Conservation (phyloP, 129 eudicot species). For the Daucus carota region DNA sequence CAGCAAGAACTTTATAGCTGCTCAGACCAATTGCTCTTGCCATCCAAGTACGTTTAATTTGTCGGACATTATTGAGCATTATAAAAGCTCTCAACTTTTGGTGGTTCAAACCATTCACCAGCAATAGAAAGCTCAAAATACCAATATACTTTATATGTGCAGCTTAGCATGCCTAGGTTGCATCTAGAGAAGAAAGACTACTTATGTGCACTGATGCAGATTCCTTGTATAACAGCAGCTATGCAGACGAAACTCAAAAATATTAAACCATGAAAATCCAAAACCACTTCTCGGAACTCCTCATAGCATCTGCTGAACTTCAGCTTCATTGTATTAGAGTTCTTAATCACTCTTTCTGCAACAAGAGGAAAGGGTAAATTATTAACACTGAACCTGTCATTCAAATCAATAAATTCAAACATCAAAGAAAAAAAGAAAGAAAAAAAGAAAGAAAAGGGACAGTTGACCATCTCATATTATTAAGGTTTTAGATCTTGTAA, state of each 20-base stretch:
- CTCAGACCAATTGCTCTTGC: not conserved
- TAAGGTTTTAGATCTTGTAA: not conserved
- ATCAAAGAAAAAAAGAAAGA: not conserved
- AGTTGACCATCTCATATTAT: not conserved
- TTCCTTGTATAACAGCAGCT: slow-evolving; percentile 6
- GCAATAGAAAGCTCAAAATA: not conserved
- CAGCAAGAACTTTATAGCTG: not conserved
- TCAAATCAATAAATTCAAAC: too few species aligned
- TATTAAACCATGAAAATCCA: not conserved
- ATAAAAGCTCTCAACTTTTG: not conserved
- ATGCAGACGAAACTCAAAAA: not conserved
- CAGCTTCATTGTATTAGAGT: not conserved
- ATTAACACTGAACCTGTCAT: not conserved
- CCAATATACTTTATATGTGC: not conserved
- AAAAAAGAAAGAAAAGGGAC: not conserved
- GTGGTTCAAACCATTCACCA: not conserved
- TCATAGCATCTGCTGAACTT: not conserved
- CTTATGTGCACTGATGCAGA: slow-evolving; percentile 2
- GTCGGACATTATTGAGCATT: not conserved
- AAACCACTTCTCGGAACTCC: not conserved
- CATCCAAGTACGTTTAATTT: not conserved
- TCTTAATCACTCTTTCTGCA: slow-evolving; percentile 7
- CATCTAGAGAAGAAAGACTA: not conserved
- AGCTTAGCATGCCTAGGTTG: not conserved
- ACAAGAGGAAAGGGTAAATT: not conserved